Evolutionary conservation across 2,329 filamentous ascomycete species (phyloP), one percentile per base, ranked within the genome.

Genomic region (Curvularia hawaiiensis): DNA sequence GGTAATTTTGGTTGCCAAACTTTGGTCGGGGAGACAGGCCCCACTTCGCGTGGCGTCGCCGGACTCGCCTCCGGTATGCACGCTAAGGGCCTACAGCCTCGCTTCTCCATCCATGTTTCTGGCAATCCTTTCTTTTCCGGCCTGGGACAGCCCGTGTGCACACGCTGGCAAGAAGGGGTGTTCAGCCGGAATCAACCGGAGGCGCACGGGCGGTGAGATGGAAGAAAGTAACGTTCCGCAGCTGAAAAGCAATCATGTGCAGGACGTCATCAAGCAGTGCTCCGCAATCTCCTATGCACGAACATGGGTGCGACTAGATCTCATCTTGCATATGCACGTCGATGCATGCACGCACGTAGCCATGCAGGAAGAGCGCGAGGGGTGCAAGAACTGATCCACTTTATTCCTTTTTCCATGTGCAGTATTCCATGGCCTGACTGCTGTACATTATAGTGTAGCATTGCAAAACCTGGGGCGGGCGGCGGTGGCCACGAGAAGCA

Each of bases 101-200:
- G 35, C 35, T 38, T 38, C 35, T 8, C 16, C 8, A 38, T n/a
- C 35, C 35, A 38, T 38, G 35, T 45, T 45, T 45, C 31, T 45
- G 9, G 22, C 41, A 9, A 1, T 28, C 3, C 10, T 28, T 45
- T 30, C 16, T 45, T 44, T 45, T 45, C 26, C n/a, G 43, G 40
- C 22, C 40, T 26, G 22, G 40, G 40, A n/a, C 22, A 43, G 40
- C 24, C 40, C 40, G 43, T 30, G 26, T 45, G 16, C 24, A 16
- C 14, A 24, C 8, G 14, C 33, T 30, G 30, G 7, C 18, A 54
- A 50, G 20, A 30, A 30, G 11, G 31, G 44, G 54, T 38, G 54
- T 49, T 54, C 54, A 57, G 54, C 50, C 54, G 54, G 52, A 44
- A 48, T 57, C 50, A 40, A 30, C 54, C 54, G 54, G 45, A 46